phyloP scores from a whole-genome alignment of 2,329 filamentous ascomycete species.

The Leptographium procerum region DNA sequence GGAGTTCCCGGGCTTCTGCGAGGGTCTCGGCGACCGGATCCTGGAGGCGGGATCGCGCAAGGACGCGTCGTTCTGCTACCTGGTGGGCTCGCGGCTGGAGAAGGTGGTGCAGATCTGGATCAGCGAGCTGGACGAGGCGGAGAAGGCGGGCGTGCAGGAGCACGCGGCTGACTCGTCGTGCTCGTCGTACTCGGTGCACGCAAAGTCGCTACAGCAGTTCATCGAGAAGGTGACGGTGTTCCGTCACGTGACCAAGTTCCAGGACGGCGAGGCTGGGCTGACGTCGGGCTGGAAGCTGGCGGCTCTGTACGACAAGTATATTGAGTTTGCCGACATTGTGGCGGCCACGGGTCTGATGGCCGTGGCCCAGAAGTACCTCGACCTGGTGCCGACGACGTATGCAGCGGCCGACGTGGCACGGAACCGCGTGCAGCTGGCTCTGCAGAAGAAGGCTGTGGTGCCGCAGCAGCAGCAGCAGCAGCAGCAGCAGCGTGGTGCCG shows the following conservation, averaged over 20 bases:
- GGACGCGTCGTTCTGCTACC: constrained; percentile 91
- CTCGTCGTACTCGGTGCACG: constrained; percentile 87
- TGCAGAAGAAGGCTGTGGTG: constrained; percentile 35
- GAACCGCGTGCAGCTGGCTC: constrained; percentile 75
- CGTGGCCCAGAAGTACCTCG: constrained; percentile 82
- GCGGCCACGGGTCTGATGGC: constrained; percentile 79
- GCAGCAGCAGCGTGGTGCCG: constrained; percentile 13
- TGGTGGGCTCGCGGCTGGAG: constrained; percentile 91
- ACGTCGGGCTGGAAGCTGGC: constrained; percentile 79
- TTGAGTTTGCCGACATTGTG: constrained; percentile 91
- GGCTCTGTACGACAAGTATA: constrained; percentile 84
- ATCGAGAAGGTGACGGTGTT: constrained; percentile 98
- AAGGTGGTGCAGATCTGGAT: constrained; percentile 96
- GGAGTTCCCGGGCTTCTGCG: constrained; percentile 90
- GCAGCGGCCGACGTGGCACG: constrained; percentile 79
- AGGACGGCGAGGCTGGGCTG: constrained; percentile 62
- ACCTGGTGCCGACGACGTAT: constrained; percentile 73
- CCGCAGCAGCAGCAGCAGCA: not conserved
- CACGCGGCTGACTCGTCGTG: constrained; percentile 67
- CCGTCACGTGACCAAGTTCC: constrained; percentile 84
- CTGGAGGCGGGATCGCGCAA: constrained; percentile 68
- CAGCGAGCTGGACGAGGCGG: constrained; percentile 73
- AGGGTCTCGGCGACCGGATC: constrained; percentile 85
- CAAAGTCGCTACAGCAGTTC: constrained; percentile 76
- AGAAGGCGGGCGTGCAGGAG: constrained; percentile 61